A percentile compares a stretch with the other conserved stretches of the same genome.
These are phyloP conservation scores for Moesziomyces globuligerus DNA, from an alignment of 1,284 basidiomycete genomes.

Conservation along the genomic window DNA sequence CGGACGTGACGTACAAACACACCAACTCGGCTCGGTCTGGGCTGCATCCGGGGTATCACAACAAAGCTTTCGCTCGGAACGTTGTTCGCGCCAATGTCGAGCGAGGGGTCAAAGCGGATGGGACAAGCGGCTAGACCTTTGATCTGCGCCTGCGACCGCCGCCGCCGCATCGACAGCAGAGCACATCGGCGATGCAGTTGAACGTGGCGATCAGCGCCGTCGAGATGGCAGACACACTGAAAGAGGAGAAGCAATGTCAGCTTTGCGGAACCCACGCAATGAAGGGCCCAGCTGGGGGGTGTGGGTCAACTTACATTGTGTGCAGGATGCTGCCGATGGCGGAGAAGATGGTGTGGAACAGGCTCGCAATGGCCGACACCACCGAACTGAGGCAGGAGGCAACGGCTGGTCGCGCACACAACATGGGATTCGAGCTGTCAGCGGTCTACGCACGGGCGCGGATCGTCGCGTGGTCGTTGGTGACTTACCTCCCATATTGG, in stretches of 20 bases:
- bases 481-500: slow-evolving; percentile 18
- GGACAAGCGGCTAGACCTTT: slow-evolving; percentile 18
- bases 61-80: not conserved
- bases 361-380: slow-evolving; percentile 45
- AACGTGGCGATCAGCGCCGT: slow-evolving; percentile 45
- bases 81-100: too few species aligned
- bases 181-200: slow-evolving; percentile 56
- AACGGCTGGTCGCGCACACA: slow-evolving; percentile 22
- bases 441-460: too few species aligned
- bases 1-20: too few species aligned
- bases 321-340: slow-evolving; percentile 47
- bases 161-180: slow-evolving; percentile 54
- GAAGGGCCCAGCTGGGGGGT: too few species aligned
- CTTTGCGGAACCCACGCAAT: not conserved
- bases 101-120: too few species aligned
- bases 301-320: slow-evolving; percentile 47
- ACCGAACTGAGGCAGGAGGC: slow-evolving; percentile 50
- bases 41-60: not conserved
- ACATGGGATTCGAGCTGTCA: not conserved
- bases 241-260: not conserved
- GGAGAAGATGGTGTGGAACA: slow-evolving; percentile 49
- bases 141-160: slow-evolving; percentile 24
- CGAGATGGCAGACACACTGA: slow-evolving; percentile 45
- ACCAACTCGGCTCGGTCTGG: not conserved
- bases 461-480: not conserved